These are phyloP conservation scores for Tripterygium wilfordii DNA, from an alignment of 177 flowering plant genomes.

Conservation along the genomic window DNA sequence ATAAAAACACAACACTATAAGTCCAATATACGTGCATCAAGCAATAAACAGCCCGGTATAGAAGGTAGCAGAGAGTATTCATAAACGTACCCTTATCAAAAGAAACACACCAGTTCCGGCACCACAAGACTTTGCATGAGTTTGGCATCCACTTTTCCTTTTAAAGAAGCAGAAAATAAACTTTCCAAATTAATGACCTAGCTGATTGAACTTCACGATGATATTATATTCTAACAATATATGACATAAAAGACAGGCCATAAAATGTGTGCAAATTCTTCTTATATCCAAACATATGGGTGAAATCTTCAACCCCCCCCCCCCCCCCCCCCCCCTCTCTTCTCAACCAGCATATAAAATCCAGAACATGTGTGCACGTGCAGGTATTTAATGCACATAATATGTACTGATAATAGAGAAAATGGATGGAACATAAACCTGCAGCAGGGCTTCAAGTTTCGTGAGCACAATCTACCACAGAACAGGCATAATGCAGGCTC, in stretches of 20 bases:
- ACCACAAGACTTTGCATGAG: conserved; percentile 78
- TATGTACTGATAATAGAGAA: background rate
- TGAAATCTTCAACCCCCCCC: too few relatives aligned
- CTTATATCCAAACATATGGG: too few relatives aligned
- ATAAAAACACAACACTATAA: background rate
- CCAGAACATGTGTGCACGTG: background rate
- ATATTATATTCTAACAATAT: background rate
- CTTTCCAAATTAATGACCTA: too few relatives aligned
- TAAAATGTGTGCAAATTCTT: too few relatives aligned
- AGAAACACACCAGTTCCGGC: conserved; percentile 91
- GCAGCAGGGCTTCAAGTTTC: conserved; percentile 80
- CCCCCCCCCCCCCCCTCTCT: too few relatives aligned
- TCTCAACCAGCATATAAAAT: too few relatives aligned
- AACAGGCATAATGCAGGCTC: conserved; percentile 87
- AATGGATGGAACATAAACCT: conserved; percentile 47
- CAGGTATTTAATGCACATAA: background rate
- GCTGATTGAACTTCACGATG: too few relatives aligned
- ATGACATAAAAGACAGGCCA: too few relatives aligned
- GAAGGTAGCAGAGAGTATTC: background rate
- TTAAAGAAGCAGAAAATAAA: conserved; percentile 5
- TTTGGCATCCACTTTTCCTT: conserved; percentile 65
- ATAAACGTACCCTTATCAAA: conserved; percentile 66
- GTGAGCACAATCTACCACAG: conserved; percentile 86
- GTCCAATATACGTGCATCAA: too few relatives aligned
- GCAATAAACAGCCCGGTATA: too few relatives aligned